Conservation (phyloP, 768 basidiomycete genomes). For the Flagelloscypha sp. region DNA sequence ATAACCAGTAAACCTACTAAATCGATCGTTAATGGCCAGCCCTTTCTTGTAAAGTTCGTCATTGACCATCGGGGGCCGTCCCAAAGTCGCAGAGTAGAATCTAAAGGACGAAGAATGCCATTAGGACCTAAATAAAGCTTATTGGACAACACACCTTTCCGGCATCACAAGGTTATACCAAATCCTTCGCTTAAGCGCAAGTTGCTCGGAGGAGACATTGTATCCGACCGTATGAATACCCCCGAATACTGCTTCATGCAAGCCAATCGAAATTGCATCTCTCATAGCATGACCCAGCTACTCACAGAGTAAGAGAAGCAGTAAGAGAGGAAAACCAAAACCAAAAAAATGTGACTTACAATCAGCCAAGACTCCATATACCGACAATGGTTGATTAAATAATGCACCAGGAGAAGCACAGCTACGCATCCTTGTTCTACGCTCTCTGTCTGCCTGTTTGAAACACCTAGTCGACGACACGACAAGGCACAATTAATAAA, state of each 20-base stretch:
- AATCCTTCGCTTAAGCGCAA: constrained; percentile 28
- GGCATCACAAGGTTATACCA: constrained; percentile 37
- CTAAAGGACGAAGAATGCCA: constrained; percentile 17
- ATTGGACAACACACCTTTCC: constrained; percentile 29
- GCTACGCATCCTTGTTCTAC: no score
- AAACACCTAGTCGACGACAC: no score
- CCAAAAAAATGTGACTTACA: no score
- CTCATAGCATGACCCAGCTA: constrained; percentile 9
- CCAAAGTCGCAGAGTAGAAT: constrained; percentile 35
- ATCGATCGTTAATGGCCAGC: constrained; percentile 21
- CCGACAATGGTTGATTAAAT: no score
- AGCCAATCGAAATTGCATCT: constrained; percentile 11
- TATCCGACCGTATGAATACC: constrained; percentile 34
- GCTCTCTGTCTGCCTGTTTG: no score
- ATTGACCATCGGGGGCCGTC: constrained; percentile 35
- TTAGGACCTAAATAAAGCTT: constrained; percentile 2
- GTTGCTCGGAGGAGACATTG: constrained; percentile 38
- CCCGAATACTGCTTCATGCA: constrained; percentile 30
- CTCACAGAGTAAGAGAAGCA: no score
- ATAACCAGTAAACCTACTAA: constrained; percentile 26
- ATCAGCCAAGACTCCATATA: no score
- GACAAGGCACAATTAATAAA: no score
- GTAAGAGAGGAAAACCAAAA: no score
- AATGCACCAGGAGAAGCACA: no score
- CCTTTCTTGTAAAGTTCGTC: constrained; percentile 29